Evolutionary conservation across 164 flowering plant species (phyloP).

Genomic region (Annona cherimola): DNA sequence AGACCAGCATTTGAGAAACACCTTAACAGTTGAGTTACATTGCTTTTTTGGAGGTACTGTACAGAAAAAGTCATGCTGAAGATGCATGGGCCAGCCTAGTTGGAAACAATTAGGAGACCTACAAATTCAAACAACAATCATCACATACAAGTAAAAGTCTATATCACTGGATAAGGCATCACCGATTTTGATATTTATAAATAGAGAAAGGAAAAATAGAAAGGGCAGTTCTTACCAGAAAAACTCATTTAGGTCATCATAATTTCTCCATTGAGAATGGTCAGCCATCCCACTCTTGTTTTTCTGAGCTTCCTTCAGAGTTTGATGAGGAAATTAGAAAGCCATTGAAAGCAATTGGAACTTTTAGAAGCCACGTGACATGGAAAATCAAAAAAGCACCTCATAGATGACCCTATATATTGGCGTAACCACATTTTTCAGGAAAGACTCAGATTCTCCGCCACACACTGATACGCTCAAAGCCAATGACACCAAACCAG

Average conservation of each 20-base stretch:
- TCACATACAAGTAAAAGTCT: constrained; percentile 1
- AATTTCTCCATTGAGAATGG: constrained; percentile 94
- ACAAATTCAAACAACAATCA: constrained; percentile 14
- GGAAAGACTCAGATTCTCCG: constrained; percentile 68
- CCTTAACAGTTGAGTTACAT: constrained; percentile 15
- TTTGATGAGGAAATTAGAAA: constrained; percentile 20
- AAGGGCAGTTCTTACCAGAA: constrained; percentile 58
- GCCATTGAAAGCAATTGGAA: neutral
- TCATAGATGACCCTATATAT: constrained; percentile 66
- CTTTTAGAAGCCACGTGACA: neutral
- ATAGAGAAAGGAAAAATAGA: neutral
- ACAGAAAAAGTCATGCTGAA: constrained; percentile 47
- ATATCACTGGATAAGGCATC: neutral
- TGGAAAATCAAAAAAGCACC: constrained; percentile 34
- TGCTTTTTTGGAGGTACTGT: constrained; percentile 18
- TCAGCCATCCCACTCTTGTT: constrained; percentile 69
- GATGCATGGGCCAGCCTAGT: constrained; percentile 68
- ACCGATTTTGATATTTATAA: constrained; percentile 1
- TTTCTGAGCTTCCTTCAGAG: constrained; percentile 74
- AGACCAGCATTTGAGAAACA: constrained; percentile 1
- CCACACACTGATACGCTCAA: constrained; percentile 65
- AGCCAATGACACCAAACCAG: constrained; percentile 58
- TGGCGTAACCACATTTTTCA: constrained; percentile 67
- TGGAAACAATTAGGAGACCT: constrained; percentile 69
- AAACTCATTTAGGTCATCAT: constrained; percentile 91